Conservation (phyloP, 2,329 filamentous ascomycete species). For the Aspergillus floridensis region DNA sequence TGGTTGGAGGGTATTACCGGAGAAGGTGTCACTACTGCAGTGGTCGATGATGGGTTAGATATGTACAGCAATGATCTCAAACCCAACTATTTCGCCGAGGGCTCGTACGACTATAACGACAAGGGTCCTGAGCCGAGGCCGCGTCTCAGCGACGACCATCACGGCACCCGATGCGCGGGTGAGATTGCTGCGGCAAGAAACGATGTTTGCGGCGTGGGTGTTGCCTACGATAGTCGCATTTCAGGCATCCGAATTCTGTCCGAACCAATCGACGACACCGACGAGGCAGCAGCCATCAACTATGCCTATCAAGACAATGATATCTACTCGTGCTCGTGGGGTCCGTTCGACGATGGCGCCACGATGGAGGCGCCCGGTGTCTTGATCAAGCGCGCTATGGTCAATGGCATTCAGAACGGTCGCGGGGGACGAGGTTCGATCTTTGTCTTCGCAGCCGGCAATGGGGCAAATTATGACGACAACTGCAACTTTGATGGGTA, state of each 20-base stretch:
- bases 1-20: slow-evolving; percentile 92
- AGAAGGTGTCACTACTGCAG: slow-evolving; percentile 82
- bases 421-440: slow-evolving; percentile 81
- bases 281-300: slow-evolving; percentile 90
- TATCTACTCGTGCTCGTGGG: slow-evolving; percentile 99
- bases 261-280: slow-evolving; percentile 83
- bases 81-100: slow-evolving; percentile 87
- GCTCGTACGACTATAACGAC: slow-evolving; percentile 97
- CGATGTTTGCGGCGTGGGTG: slow-evolving; percentile 89
- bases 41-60: slow-evolving; percentile 93
- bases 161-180: slow-evolving; percentile 91
- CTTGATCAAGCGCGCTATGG: slow-evolving; percentile 83
- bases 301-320: slow-evolving; percentile 88
- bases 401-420: slow-evolving; percentile 87
- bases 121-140: slow-evolving; percentile 74
- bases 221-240: slow-evolving; percentile 88
- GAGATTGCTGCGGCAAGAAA: slow-evolving; percentile 92
- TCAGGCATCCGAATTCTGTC: slow-evolving; percentile 91
- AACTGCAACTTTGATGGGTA: slow-evolving; percentile 99
- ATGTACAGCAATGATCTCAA: slow-evolving; percentile 92
- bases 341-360: slow-evolving; percentile 85
- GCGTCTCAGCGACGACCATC: slow-evolving; percentile 76
- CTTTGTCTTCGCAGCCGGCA: slow-evolving; percentile 95
- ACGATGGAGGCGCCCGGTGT: slow-evolving; percentile 94
- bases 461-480: slow-evolving; percentile 80